phyloP scores from a whole-genome alignment of 1,284 basidiomycete species.

The Lignosus rhinocerotis region DNA sequence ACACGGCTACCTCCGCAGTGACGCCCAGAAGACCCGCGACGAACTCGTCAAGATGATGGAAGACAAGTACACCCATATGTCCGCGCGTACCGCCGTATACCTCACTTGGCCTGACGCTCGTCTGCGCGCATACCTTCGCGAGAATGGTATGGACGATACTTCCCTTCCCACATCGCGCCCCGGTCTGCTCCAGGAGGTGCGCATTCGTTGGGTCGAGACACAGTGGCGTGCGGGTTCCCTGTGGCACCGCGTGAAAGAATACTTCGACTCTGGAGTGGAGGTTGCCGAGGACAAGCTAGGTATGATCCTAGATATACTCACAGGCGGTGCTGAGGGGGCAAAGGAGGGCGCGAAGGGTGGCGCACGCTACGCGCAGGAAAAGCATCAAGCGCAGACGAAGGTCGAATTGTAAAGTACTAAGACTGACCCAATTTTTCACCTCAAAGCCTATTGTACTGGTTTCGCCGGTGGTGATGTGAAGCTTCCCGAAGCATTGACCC shows the following conservation, averaged over 20 bases:
- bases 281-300: conserved; percentile 69
- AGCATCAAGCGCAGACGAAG: conserved; percentile 22
- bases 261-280: conserved; percentile 62
- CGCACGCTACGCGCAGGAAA: conserved; percentile 22
- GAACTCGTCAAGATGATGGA: conserved; percentile 70
- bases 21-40: conserved; percentile 69
- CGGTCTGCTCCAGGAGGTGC: conserved; percentile 76
- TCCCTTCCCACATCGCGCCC: conserved; percentile 64
- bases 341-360: conserved; percentile 33
- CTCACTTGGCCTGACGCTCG: conserved; percentile 89
- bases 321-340: conserved; percentile 39
- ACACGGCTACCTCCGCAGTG: conserved; percentile 70
- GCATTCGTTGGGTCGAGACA: conserved; percentile 62
- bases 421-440: too few species aligned
- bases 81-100: conserved; percentile 56
- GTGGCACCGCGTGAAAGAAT: conserved; percentile 52
- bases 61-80: conserved; percentile 54
- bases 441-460: too few species aligned
- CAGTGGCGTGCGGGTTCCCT: conserved; percentile 57
- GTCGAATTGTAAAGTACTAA: conserved; percentile 23
- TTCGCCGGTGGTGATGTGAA: too few species aligned
- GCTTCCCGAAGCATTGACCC: too few species aligned
- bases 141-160: conserved; percentile 69
- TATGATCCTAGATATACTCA: conserved; percentile 42
- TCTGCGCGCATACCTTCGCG: conserved; percentile 79